These are phyloP conservation scores for Aspergillus candidus DNA, from an alignment of 2,329 filamentous ascomycete species.

Conservation along the genomic window DNA sequence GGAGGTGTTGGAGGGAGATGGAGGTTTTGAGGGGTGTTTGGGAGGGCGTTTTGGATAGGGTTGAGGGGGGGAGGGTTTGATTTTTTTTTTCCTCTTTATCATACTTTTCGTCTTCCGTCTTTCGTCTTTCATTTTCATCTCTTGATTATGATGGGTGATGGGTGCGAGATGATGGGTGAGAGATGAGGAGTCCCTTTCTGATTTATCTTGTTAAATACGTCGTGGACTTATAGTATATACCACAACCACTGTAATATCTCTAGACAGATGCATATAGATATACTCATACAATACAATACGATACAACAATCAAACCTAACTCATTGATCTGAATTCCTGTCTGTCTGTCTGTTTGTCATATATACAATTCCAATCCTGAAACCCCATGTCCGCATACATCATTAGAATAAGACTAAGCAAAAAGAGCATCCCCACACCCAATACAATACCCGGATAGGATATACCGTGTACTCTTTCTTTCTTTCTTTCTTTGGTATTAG, in stretches of 20 bases:
- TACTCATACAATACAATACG: neutral
- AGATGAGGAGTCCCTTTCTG: neutral
- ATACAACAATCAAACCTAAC: neutral
- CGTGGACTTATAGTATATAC: too few relatives aligned
- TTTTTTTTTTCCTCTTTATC: neutral
- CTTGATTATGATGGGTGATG: neutral
- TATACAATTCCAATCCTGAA: slow-evolving; percentile 30
- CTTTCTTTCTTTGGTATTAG: too few relatives aligned
- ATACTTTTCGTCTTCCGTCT: too few relatives aligned
- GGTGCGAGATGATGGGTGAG: neutral
- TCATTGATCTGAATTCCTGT: slow-evolving; percentile 4
- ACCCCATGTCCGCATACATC: slow-evolving; percentile 27
- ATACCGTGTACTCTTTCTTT: too few relatives aligned
- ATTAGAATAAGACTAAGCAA: slow-evolving; percentile 24
- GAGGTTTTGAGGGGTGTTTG: slow-evolving; percentile 37
- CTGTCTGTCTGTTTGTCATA: slow-evolving; percentile 19
- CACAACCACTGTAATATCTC: too few relatives aligned
- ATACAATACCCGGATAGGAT: too few relatives aligned
- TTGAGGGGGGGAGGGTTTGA: slow-evolving; percentile 16
- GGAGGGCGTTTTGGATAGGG: slow-evolving; percentile 34
- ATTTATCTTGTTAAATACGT: too few relatives aligned
- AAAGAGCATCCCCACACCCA: too few relatives aligned
- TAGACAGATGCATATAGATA: neutral
- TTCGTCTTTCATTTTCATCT: too few relatives aligned
- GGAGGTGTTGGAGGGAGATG: slow-evolving; percentile 39